These are phyloP conservation scores for Candida pseudoglaebosa DNA, from an alignment of 805 yeast species.

Conservation along the genomic window DNA sequence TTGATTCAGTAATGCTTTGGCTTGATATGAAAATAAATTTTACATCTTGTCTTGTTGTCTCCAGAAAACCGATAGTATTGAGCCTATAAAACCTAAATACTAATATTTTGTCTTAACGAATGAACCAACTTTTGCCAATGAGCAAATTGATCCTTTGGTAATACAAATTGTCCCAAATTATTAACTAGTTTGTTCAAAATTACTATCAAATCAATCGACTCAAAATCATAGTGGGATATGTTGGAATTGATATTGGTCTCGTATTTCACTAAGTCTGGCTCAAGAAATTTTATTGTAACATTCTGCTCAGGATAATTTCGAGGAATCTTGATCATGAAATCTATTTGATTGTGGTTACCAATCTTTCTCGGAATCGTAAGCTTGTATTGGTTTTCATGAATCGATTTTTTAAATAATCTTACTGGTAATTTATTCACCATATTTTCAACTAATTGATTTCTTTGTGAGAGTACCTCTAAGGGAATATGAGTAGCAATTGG, in stretches of 20 bases:
- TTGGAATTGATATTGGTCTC: constrained; percentile 27
- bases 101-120: neutral
- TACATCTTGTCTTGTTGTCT: too few species aligned
- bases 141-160: constrained; percentile 9
- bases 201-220: constrained; percentile 18
- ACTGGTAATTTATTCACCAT: constrained; percentile 26
- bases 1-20: too few species aligned
- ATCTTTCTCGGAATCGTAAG: constrained; percentile 27
- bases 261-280: constrained; percentile 24
- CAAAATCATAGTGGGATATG: constrained; percentile 15
- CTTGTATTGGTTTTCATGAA: constrained; percentile 26
- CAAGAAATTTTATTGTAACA: constrained; percentile 21
- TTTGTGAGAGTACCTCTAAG: constrained; percentile 7
- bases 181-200: constrained; percentile 30
- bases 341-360: constrained; percentile 25
- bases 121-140: constrained; percentile 6
- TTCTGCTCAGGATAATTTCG: constrained; percentile 26
- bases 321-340: constrained; percentile 32
- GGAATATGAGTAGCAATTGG: constrained; percentile 3
- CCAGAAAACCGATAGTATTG: too few species aligned
- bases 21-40: too few species aligned
- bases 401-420: constrained; percentile 24
- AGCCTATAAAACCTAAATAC: too few species aligned
- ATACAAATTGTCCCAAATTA: constrained; percentile 20
- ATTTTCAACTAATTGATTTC: constrained; percentile 21